Conservation (phyloP, 768 basidiomycete species). For the Tulasnella sp. region DNA sequence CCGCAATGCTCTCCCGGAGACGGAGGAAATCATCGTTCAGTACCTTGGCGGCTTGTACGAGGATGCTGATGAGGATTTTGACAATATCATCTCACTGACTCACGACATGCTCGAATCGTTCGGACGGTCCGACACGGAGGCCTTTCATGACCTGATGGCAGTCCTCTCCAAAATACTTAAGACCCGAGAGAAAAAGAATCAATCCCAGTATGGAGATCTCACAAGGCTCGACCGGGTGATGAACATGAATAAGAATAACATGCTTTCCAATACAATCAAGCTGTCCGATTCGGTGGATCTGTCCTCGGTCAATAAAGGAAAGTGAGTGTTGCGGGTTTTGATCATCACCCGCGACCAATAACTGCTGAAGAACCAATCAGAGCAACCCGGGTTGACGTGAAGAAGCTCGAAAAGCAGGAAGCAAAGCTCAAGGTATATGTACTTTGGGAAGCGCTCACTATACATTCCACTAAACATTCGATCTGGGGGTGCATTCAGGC, state of each 20-base stretch:
- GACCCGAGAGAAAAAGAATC: slow-evolving; percentile 12
- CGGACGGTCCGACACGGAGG: slow-evolving; percentile 46
- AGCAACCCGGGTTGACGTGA: slow-evolving; percentile 89
- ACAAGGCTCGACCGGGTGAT: slow-evolving; percentile 62
- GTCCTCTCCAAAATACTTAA: slow-evolving; percentile 33
- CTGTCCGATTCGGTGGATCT: slow-evolving; percentile 77
- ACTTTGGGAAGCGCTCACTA: background rate
- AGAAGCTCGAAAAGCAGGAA: slow-evolving; percentile 94
- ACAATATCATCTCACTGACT: slow-evolving; percentile 71
- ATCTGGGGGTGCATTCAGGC: slow-evolving; percentile 39
- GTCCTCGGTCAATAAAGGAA: slow-evolving; percentile 89
- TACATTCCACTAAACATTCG: no score
- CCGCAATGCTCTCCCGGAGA: slow-evolving; percentile 26
- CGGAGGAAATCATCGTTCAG: slow-evolving; percentile 77
- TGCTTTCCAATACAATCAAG: slow-evolving; percentile 67
- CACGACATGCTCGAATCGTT: slow-evolving; percentile 61
- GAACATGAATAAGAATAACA: slow-evolving; percentile 70
- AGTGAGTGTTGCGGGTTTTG: slow-evolving; percentile 38
- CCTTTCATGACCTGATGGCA: slow-evolving; percentile 56
- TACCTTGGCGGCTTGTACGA: slow-evolving; percentile 83
- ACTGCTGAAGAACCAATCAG: background rate
- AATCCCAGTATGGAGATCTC: slow-evolving; percentile 17
- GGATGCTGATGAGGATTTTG: slow-evolving; percentile 71
- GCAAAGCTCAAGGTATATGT: slow-evolving; percentile 72
- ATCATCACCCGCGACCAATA: slow-evolving; percentile 17